Evolutionary conservation across 2,329 filamentous ascomycete genomes (phyloP), one percentile per base, ranked within the genome.

Genomic region (Aspergillus sp.): DNA sequence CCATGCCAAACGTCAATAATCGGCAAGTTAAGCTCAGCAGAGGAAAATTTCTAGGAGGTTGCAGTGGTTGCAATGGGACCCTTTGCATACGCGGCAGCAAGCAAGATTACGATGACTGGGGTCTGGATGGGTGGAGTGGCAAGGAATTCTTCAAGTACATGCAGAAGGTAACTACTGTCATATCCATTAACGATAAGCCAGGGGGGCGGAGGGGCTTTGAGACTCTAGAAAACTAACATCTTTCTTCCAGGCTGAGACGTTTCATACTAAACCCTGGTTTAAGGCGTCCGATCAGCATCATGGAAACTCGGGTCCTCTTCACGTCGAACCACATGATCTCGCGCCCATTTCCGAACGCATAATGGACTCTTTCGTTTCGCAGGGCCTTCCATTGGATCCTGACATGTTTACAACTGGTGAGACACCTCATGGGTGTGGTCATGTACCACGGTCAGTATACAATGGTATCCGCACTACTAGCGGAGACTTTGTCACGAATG

Each of bases 321-420:
- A 85, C 55, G 83, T 78, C 6, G 84, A 85, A 63, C 85, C 85
- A 0, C 84, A 87, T 61, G 84, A 86, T 61, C 73, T 86, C 1
- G 84, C 84, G 2, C 84, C 85, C 1, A 87, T 88, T 36, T 85
- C 84, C 2, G 73, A 86, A 48, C 76, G 82, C 30, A 70, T 87
- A 9, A 74, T 82, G 28, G 79, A 86, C 51, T 87, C 84, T 0
- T 81, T 86, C 72, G 72, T 83, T 8, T 83, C 81, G 2, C 74
- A 82, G 61, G 85, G 85, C 58, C 70, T 88, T 0, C 80, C 82
- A 0, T 75, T 85, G n/a, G 79, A 84, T 43, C 77, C 79, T 17
- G 85, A 88, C 63, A 86, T 88, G 83, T 87, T 87, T 67, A 80
- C 81, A 0, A 82, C 79, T 23, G 82, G 82, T 17, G 76, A 81